phyloP scores from a whole-genome alignment of 306 rosid species.

The Calophaca sinica region DNA sequence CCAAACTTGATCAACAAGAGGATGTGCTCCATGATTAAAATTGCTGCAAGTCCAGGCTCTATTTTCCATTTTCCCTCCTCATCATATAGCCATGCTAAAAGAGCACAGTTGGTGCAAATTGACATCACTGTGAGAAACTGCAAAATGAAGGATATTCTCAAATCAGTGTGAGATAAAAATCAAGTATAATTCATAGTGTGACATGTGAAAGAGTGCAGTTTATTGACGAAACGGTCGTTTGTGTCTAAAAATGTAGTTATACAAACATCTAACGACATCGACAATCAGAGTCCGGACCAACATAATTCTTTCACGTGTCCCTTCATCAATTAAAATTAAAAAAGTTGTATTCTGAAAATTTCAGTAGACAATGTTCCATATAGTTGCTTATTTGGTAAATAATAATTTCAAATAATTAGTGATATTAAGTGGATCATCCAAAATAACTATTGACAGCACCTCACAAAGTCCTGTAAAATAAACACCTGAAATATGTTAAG shows the following conservation, averaged over 20 bases:
- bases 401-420: background rate
- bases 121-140: conserved; percentile 87
- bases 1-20: conserved; percentile 89
- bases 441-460: background rate
- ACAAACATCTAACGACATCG: conserved; percentile 5
- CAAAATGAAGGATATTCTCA: conserved; percentile 37
- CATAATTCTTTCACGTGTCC: background rate
- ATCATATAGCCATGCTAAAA: conserved; percentile 89
- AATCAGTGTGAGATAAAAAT: conserved; percentile 38
- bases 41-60: conserved; percentile 97
- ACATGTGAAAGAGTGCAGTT: background rate
- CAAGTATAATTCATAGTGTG: conserved; percentile 1
- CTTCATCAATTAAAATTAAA: background rate
- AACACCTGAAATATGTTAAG: conserved; percentile 92
- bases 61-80: conserved; percentile 93
- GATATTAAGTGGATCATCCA: background rate
- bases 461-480: conserved; percentile 6
- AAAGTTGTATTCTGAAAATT: conserved; percentile 2
- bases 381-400: conserved; percentile 9
- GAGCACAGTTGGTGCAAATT: conserved; percentile 96
- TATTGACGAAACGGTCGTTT: conserved; percentile 6
- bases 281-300: background rate
- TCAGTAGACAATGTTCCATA: conserved; percentile 3
- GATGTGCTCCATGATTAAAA: conserved; percentile 86
- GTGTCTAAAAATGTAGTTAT: background rate